Percentiles rank a stretch among this genome's conserved stretches.
Conservation (phyloP, 768 basidiomycete genomes). For the Termitomyces sp. region DNA sequence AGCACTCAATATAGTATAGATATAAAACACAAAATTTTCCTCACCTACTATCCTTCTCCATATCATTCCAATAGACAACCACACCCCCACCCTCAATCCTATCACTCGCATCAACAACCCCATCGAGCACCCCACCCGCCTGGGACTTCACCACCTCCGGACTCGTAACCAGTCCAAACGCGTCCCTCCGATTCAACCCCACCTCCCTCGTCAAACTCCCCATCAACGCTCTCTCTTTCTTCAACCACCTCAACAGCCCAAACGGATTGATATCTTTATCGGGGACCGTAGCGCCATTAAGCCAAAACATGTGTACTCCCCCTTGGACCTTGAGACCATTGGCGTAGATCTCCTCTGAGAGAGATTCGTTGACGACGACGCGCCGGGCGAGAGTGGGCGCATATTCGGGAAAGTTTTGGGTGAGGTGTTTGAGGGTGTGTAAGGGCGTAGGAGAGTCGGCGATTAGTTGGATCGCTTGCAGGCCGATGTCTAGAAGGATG, state of each 20-base stretch:
- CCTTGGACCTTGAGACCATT: slow-evolving; percentile 54
- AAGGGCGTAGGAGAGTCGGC: slow-evolving; percentile 53
- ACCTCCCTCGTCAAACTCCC: slow-evolving; percentile 49
- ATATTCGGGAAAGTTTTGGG: slow-evolving; percentile 90
- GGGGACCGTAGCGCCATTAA: slow-evolving; percentile 69
- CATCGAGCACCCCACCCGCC: slow-evolving; percentile 53
- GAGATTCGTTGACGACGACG: slow-evolving; percentile 44
- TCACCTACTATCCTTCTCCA: slow-evolving; percentile 77
- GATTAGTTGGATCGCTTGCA: slow-evolving; percentile 75
- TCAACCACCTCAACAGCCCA: slow-evolving; percentile 64
- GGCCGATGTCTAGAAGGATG: slow-evolving; percentile 53
- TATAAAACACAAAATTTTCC: slow-evolving; percentile 17
- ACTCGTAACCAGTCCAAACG: slow-evolving; percentile 72
- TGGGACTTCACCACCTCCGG: slow-evolving; percentile 49
- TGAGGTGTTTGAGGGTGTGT: slow-evolving; percentile 56
- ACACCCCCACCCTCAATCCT: slow-evolving; percentile 70
- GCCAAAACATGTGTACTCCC: slow-evolving; percentile 63
- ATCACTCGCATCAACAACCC: slow-evolving; percentile 91
- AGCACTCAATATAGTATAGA: neutral
- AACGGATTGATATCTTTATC: slow-evolving; percentile 70
- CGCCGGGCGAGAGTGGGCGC: slow-evolving; percentile 70
- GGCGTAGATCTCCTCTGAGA: slow-evolving; percentile 51
- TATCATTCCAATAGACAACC: slow-evolving; percentile 87
- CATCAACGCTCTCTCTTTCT: slow-evolving; percentile 67
- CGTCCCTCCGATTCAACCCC: slow-evolving; percentile 61